A percentile compares a stretch with the other conserved stretches of the same genome.
phyloP scores from a whole-genome alignment of 805 yeast species.

The Diddensiella caesifluorescens region DNA sequence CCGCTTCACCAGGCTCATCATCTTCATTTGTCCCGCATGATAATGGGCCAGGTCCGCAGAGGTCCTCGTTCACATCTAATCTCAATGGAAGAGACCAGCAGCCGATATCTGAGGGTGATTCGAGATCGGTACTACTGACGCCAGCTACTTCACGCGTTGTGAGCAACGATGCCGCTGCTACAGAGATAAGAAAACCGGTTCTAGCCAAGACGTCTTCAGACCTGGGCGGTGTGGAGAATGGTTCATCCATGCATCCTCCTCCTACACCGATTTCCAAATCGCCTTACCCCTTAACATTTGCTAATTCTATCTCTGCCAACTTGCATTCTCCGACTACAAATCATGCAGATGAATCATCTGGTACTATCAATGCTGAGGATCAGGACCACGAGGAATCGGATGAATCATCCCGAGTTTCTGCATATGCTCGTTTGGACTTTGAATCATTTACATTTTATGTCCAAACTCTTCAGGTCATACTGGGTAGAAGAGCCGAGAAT shows the following conservation, averaged over 20 bases:
- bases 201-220: neutral
- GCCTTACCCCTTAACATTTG: conserved; percentile 23
- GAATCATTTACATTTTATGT: conserved; percentile 92
- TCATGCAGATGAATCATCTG: neutral
- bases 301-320: conserved; percentile 13
- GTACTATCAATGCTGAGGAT: neutral
- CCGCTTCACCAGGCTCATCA: conserved; percentile 7
- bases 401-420: conserved; percentile 34
- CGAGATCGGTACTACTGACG: neutral
- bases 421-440: conserved; percentile 64
- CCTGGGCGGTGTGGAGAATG: neutral
- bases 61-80: neutral
- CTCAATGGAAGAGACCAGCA: neutral
- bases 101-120: neutral
- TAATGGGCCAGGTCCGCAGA: neutral
- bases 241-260: neutral
- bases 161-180: neutral
- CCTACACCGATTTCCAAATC: conserved; percentile 6
- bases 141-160: conserved; percentile 3
- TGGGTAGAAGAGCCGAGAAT: conserved; percentile 84
- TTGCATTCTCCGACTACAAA: neutral
- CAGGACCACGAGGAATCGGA: conserved; percentile 15
- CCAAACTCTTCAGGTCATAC: conserved; percentile 87
- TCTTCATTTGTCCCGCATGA: conserved; percentile 4
- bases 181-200: conserved; percentile 9